Conservation (phyloP, 2,329 filamentous ascomycete species). For the Microdochium trichocladiopsis region DNA sequence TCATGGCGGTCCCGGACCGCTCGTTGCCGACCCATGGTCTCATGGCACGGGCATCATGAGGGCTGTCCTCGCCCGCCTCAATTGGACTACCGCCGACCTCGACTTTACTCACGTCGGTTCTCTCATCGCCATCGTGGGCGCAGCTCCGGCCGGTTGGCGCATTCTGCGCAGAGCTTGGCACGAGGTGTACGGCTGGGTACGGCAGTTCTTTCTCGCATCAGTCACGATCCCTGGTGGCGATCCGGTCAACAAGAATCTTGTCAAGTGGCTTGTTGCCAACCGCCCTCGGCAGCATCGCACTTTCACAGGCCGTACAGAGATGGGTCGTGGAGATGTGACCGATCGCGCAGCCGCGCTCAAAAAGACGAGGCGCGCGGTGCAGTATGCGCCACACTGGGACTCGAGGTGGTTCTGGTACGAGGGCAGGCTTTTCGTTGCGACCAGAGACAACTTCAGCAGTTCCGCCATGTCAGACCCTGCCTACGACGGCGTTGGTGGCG, state of each 20-base stretch:
- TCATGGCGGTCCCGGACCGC: neutral
- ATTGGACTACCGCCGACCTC: slow-evolving; percentile 10
- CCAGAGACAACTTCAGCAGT: slow-evolving; percentile 29
- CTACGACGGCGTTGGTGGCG: slow-evolving; percentile 37
- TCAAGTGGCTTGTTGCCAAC: slow-evolving; percentile 36
- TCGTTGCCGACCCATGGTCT: slow-evolving; percentile 19
- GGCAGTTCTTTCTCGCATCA: slow-evolving; percentile 34
- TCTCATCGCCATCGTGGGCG: slow-evolving; percentile 34
- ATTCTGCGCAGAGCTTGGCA: slow-evolving; percentile 26
- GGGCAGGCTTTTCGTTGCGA: slow-evolving; percentile 35
- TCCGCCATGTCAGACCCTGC: slow-evolving; percentile 28
- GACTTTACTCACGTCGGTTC: slow-evolving; percentile 38
- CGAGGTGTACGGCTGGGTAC: slow-evolving; percentile 30
- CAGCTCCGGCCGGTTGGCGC: slow-evolving; percentile 30
- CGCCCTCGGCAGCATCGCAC: slow-evolving; percentile 26
- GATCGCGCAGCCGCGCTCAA: slow-evolving; percentile 32
- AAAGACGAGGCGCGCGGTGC: slow-evolving; percentile 30
- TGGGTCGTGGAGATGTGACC: slow-evolving; percentile 18
- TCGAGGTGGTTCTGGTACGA: slow-evolving; percentile 42
- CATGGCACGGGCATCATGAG: slow-evolving; percentile 24
- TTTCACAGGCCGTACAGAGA: slow-evolving; percentile 35
- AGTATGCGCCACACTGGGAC: slow-evolving; percentile 37
- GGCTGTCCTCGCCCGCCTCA: neutral
- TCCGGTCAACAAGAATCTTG: slow-evolving; percentile 34
- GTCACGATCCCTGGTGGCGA: slow-evolving; percentile 35